Percentiles rank a stretch among this genome's conserved stretches.
These are phyloP conservation scores for Acrodontium crateriforme DNA, from an alignment of 2,329 filamentous ascomycete species.

Conservation along the genomic window DNA sequence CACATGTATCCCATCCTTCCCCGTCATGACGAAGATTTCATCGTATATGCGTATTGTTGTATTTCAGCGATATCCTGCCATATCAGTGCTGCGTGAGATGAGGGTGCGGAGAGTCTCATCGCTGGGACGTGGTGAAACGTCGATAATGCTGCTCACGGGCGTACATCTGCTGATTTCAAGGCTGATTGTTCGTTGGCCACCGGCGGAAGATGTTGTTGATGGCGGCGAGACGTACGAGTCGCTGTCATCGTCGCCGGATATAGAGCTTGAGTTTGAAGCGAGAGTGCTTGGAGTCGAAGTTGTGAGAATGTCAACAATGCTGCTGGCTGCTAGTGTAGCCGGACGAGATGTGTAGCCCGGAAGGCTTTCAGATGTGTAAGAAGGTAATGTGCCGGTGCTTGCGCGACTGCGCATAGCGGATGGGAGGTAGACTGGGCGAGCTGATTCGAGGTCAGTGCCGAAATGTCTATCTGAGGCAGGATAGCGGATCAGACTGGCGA, in stretches of 20 bases:
- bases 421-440: constrained; percentile 11
- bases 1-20: too few species aligned
- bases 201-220: constrained; percentile 2
- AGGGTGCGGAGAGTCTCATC: constrained; percentile 24
- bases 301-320: constrained; percentile 29
- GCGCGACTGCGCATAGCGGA: constrained; percentile 19
- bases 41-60: too few species aligned
- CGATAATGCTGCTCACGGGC: constrained; percentile 28
- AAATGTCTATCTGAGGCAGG: too few species aligned
- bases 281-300: too few species aligned
- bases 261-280: constrained; percentile 11
- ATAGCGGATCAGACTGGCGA: constrained; percentile 21
- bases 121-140: constrained; percentile 27
- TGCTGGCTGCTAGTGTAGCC: constrained; percentile 13
- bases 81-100: background rate
- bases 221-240: constrained; percentile 1
- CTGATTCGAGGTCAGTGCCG: too few species aligned
- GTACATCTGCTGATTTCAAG: constrained; percentile 19
- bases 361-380: constrained; percentile 25
- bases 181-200: constrained; percentile 2
- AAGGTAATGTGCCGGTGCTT: constrained; percentile 20
- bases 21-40: too few species aligned
- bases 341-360: constrained; percentile 32
- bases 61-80: too few species aligned
- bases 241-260: constrained; percentile 6